Evolutionary conservation across 768 basidiomycete species (phyloP).

Genomic region (Tulasnella sp.): DNA sequence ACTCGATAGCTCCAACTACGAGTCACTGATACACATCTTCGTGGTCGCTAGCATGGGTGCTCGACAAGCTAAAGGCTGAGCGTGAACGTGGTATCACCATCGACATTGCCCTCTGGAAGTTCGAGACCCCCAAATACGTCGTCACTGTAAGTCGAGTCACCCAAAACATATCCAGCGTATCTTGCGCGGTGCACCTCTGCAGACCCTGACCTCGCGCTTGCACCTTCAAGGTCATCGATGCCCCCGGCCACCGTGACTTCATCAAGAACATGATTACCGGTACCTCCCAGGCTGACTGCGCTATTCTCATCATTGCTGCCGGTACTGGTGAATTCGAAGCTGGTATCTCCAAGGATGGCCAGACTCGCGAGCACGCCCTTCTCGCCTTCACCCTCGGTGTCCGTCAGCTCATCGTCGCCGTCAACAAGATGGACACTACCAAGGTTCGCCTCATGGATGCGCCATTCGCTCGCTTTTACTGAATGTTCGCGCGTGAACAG

Average conservation of each 20-base stretch:
- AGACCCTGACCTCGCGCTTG: constrained; percentile 13
- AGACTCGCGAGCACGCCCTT: constrained; percentile 99
- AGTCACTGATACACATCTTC: constrained; percentile 38
- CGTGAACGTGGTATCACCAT: constrained; percentile 99
- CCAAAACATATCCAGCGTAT: not conserved
- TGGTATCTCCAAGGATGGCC: constrained; percentile 99
- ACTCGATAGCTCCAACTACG: constrained; percentile 25
- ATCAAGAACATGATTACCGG: constrained; percentile 99
- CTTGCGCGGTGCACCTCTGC: not conserved
- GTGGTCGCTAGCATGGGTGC: constrained; percentile 84
- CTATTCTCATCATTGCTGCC: constrained; percentile 98
- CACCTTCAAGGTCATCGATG: constrained; percentile 86
- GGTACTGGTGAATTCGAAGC: constrained; percentile 99
- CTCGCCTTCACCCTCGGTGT: constrained; percentile 99
- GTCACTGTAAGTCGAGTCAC: constrained; percentile 69
- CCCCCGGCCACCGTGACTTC: constrained; percentile 99
- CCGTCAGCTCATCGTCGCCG: constrained; percentile 98
- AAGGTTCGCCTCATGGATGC: constrained; percentile 57
- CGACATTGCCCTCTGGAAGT: constrained; percentile 99
- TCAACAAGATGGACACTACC: constrained; percentile 99
- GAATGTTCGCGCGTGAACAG: constrained; percentile 47
- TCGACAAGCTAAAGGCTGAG: constrained; percentile 99
- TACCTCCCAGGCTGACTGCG: constrained; percentile 99
- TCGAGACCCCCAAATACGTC: constrained; percentile 97
- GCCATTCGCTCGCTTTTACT: not conserved